phyloP scores from a whole-genome alignment of 805 yeast species.

The Kluyveromyces nonfermentans region DNA sequence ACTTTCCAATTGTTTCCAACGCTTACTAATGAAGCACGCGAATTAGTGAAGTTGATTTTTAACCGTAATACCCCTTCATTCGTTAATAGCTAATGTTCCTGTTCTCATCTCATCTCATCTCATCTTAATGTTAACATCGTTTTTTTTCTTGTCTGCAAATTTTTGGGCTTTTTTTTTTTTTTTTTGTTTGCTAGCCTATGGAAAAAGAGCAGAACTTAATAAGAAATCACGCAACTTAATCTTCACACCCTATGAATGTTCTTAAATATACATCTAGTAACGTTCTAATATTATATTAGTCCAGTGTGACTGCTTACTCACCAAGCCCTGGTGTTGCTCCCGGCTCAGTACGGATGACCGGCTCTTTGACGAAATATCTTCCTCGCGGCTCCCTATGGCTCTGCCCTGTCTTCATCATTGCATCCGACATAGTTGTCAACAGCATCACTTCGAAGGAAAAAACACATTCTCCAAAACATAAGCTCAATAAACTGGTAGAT shows the following conservation, averaged over 20 bases:
- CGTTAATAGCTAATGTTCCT: no score
- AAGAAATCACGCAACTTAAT: background rate
- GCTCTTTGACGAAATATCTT: slow-evolving; percentile 7
- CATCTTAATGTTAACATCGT: no score
- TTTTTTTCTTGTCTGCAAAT: background rate
- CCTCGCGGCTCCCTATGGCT: slow-evolving; percentile 13
- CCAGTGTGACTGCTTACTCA: background rate
- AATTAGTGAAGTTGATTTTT: background rate
- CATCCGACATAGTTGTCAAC: slow-evolving; percentile 11
- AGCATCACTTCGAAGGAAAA: background rate
- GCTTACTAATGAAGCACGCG: background rate
- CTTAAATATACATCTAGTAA: no score
- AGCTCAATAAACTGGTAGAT: background rate
- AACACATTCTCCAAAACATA: background rate
- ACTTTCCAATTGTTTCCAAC: background rate
- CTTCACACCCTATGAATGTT: no score
- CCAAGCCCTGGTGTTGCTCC: background rate
- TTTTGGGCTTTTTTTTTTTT: background rate
- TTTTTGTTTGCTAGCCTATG: background rate
- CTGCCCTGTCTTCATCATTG: slow-evolving; percentile 14
- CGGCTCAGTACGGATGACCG: background rate
- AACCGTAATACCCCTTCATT: no score
- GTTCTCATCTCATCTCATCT: background rate
- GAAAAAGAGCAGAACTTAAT: background rate
- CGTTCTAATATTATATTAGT: no score